phyloP scores from a whole-genome alignment of 139 green algal species.

The Micractinium conductrix region DNA sequence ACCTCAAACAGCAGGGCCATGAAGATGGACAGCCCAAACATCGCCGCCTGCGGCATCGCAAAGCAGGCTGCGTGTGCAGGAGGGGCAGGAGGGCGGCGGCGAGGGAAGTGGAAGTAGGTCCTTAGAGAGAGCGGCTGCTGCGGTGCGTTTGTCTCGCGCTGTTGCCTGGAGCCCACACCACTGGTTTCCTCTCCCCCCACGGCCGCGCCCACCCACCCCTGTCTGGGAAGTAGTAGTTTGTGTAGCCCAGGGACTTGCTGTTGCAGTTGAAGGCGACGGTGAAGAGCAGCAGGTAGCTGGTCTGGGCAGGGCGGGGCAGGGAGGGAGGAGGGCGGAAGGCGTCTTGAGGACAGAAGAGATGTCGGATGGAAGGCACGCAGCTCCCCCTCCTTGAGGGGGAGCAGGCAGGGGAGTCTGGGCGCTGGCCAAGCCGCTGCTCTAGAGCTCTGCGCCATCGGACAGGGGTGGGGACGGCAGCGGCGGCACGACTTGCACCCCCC shows the following conservation, averaged over 20 bases:
- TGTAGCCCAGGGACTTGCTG: background rate
- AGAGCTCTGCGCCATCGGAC: no score
- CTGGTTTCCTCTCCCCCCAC: background rate
- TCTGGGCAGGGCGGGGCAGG: no score
- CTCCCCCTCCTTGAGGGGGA: no score
- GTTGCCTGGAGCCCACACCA: background rate
- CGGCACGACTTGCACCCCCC: no score
- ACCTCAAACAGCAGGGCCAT: background rate
- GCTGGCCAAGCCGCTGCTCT: no score
- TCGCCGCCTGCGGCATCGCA: background rate
- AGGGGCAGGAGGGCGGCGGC: background rate
- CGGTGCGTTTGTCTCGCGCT: no score
- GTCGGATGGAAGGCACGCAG: no score
- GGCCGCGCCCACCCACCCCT: background rate
- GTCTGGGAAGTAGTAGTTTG: slow-evolving; percentile 20
- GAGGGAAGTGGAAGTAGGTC: background rate
- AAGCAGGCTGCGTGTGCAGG: background rate
- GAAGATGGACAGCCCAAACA: background rate
- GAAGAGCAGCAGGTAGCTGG: slow-evolving; percentile 18
- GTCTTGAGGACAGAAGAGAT: no score
- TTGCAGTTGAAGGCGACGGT: slow-evolving; percentile 3
- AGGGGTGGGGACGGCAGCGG: no score
- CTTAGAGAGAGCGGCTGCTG: no score
- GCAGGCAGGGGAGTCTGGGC: no score
- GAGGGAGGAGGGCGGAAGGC: no score